A percentile compares a stretch with the other conserved stretches of the same genome.
Evolutionary conservation across 2,329 filamentous ascomycete genomes (phyloP).

Genomic region (Monilinia fructigena): DNA sequence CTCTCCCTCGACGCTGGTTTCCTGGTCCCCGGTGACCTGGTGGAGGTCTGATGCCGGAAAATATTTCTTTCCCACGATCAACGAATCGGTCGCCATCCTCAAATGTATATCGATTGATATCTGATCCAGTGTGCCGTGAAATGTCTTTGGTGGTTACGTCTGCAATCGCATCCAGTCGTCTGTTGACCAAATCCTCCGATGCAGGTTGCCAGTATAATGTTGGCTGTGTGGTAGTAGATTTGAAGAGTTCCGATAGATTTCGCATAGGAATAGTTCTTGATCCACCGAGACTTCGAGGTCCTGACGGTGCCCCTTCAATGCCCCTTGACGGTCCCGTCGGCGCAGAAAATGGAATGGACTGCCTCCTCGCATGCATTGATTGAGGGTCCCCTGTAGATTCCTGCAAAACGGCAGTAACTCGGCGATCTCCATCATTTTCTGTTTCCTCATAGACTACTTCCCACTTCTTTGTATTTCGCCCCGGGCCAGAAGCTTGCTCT

Average conservation of each 20-base stretch:
- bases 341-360: constrained; percentile 37
- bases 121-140: constrained; percentile 45
- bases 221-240: constrained; percentile 59
- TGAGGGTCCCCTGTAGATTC: constrained; percentile 42
- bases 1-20: constrained; percentile 1
- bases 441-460: constrained; percentile 69
- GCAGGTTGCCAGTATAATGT: constrained; percentile 66
- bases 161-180: constrained; percentile 61
- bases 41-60: constrained; percentile 61
- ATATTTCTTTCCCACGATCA: constrained; percentile 70
- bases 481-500: constrained; percentile 52
- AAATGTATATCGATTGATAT: constrained; percentile 66
- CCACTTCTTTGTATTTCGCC: constrained; percentile 55
- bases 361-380: constrained; percentile 4
- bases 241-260: constrained; percentile 54
- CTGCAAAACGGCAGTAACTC: constrained; percentile 56
- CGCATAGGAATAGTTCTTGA: constrained; percentile 39
- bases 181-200: constrained; percentile 59
- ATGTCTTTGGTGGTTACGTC: constrained; percentile 44
- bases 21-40: constrained; percentile 42
- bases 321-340: constrained; percentile 35
- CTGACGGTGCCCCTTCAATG: constrained; percentile 38
- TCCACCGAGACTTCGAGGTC: constrained; percentile 31
- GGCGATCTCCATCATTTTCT: constrained; percentile 53
- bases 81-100: constrained; percentile 65